phyloP scores from a whole-genome alignment of 2,329 filamentous ascomycete species.

The Fusarium sp. region DNA sequence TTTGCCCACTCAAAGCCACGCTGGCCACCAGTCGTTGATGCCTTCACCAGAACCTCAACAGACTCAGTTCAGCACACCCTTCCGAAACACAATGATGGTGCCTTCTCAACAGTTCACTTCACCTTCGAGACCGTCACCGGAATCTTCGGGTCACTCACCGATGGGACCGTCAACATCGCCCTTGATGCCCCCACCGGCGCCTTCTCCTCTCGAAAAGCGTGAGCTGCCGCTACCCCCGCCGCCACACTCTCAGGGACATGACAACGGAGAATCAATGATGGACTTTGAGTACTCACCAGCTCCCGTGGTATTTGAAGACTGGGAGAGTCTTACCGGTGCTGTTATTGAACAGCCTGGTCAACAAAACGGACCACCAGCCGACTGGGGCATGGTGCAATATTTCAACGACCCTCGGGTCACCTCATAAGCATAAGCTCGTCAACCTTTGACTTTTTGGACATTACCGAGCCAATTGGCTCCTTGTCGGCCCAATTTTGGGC shows the following conservation, averaged over 20 bases:
- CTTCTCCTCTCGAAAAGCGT: conserved; percentile 54
- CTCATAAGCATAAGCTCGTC: conserved; percentile 45
- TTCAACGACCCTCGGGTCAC: conserved; percentile 53
- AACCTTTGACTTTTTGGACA: conserved; percentile 41
- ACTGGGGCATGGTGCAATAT: conserved; percentile 55
- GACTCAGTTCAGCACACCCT: conserved; percentile 49
- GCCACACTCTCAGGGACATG: conserved; percentile 42
- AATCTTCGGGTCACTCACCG: conserved; percentile 52
- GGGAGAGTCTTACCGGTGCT: conserved; percentile 56
- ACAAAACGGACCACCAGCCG: conserved; percentile 40
- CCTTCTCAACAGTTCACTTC: conserved; percentile 51
- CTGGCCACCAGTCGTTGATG: conserved; percentile 50
- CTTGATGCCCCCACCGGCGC: conserved; percentile 48
- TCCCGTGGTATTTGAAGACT: conserved; percentile 58
- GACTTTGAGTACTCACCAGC: conserved; percentile 60
- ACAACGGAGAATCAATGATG: conserved; percentile 54
- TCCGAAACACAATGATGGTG: conserved; percentile 53
- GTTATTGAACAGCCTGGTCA: conserved; percentile 52
- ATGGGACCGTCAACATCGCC: conserved; percentile 53
- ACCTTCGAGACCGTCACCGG: conserved; percentile 50
- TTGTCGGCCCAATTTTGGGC: conserved; percentile 26
- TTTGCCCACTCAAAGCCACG: conserved; percentile 51
- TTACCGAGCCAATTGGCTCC: conserved; percentile 36
- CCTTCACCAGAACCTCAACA: conserved; percentile 50
- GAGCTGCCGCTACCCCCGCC: conserved; percentile 54